A percentile compares a stretch with the other conserved stretches of the same genome.
These are phyloP conservation scores for Senna siamea DNA, from an alignment of 306 rosid genomes.

Conservation along the genomic window DNA sequence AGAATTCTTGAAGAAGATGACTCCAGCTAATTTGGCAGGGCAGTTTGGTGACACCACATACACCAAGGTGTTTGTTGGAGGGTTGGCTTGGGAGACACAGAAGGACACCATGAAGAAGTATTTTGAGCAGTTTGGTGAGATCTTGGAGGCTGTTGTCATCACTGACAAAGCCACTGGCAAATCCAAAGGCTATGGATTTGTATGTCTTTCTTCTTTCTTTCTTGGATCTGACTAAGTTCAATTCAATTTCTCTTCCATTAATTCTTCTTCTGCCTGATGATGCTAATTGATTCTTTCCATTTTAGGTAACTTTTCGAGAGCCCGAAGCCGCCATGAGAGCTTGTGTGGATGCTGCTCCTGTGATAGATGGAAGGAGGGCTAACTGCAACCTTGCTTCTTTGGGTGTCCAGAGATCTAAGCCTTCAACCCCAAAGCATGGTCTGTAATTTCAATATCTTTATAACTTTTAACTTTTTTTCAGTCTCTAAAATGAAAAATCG, in stretches of 20 bases:
- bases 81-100: slow-evolving; percentile 99
- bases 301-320: slow-evolving; percentile 88
- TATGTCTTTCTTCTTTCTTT: slow-evolving; percentile 35
- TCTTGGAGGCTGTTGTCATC: slow-evolving; percentile 99
- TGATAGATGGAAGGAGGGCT: slow-evolving; percentile 94
- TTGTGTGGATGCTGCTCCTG: slow-evolving; percentile 97
- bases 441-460: not conserved
- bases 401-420: slow-evolving; percentile 99
- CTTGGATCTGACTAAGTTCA: too few species aligned
- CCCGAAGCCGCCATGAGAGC: slow-evolving; percentile 98
- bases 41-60: slow-evolving; percentile 98
- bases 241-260: too few species aligned
- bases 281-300: slow-evolving; percentile 1
- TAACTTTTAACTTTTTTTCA: too few species aligned
- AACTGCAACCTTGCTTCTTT: slow-evolving; percentile 98
- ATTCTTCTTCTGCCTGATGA: too few species aligned
- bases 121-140: slow-evolving; percentile 96
- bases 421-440: slow-evolving; percentile 97
- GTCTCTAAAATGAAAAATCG: too few species aligned
- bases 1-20: slow-evolving; percentile 50
- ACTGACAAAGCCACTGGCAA: slow-evolving; percentile 97
- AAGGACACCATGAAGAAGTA: slow-evolving; percentile 97
- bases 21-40: slow-evolving; percentile 73
- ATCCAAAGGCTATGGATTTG: slow-evolving; percentile 99
- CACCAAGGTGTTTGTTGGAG: slow-evolving; percentile 97